Conservation (phyloP, 768 basidiomycete species). For the Naganishia onofrii region DNA sequence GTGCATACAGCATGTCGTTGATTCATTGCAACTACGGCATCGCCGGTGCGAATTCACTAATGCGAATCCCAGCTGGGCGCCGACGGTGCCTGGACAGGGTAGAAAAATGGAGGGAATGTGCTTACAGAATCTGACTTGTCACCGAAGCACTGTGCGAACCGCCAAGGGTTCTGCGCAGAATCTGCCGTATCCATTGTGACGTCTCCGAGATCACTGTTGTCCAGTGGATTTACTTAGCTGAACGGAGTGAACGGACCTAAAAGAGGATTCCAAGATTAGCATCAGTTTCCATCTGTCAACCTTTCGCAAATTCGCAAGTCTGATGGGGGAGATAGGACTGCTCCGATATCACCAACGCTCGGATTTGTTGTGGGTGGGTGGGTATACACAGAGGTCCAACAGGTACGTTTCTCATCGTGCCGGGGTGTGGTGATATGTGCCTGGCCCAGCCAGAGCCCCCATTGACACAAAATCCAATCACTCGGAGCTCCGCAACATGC, state of each 20-base stretch:
- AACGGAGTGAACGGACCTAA: neutral
- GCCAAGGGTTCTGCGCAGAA: conserved; percentile 59
- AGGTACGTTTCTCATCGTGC: no score
- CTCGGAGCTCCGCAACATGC: neutral
- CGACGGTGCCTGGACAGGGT: neutral
- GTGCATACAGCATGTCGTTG: neutral
- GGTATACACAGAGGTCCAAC: no score
- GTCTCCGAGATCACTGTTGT: conserved; percentile 1
- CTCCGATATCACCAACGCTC: no score
- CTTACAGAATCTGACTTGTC: conserved; percentile 68
- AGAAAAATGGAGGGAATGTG: neutral
- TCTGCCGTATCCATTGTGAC: conserved; percentile 22
- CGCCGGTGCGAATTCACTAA: conserved; percentile 13
- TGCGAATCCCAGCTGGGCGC: neutral
- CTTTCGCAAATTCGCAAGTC: no score
- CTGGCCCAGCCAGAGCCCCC: no score
- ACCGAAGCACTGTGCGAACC: conserved; percentile 99
- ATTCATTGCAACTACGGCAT: neutral
- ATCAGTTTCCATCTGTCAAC: neutral
- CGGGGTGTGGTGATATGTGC: no score
- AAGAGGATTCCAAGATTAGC: neutral
- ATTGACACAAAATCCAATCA: no score
- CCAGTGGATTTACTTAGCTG: neutral
- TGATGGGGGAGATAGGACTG: no score
- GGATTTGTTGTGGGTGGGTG: no score